Base-by-base conservation (phyloP, 163 green algal genomes). In the Smithsoniella earleae region DNA sequence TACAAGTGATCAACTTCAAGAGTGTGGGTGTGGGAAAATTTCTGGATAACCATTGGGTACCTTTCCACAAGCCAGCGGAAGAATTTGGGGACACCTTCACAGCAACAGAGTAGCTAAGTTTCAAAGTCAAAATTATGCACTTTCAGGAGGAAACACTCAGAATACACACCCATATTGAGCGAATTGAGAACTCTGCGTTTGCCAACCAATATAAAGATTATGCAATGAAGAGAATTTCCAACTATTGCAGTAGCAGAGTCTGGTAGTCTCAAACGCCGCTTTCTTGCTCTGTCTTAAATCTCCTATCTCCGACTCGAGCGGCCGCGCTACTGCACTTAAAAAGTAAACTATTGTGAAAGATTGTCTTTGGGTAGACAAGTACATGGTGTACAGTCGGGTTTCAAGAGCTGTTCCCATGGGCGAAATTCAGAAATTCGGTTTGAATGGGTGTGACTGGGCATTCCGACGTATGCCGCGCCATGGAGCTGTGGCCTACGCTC, bases 1-100 rank as follows among this genome's bases (percentile, higher is more conserved):
- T 96, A 96, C 4, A 96, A 78, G 78, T 95, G 93, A 78, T 99
- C 94, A 75, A 95, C 97, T 78, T 99, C 92, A 18, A 69, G 3
- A 38, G 58, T 33, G 10, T 49, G 10, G 13, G 40, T 49, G n/a
- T n/a, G n/a, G 10, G 40, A 49, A 13, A 49, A 10, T 13, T 49
- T 49, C 13, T 49, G 10, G 13, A 49, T 10, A 10, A 49, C 40
- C 58, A 69, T 5, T 45, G 58, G 58, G 34, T 69, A 69, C 30
- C 58, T 30, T 13, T 69, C 58, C 18, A 31, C 58, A 25, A 69
- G 10, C 58, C 58, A 69, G 8, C 58, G 1, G 58, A 69, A 69
- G 25, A 69, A 69, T 13, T 69, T 69, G 3, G 58, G 58, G 20
- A 69, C 34, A n/a, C 58, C 58, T 69, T 8, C 25, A 69, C 13